Evolutionary conservation across 139 green algal genomes (phyloP), one percentile per base, ranked within the genome.

Genomic region (Mesostigma viride): DNA sequence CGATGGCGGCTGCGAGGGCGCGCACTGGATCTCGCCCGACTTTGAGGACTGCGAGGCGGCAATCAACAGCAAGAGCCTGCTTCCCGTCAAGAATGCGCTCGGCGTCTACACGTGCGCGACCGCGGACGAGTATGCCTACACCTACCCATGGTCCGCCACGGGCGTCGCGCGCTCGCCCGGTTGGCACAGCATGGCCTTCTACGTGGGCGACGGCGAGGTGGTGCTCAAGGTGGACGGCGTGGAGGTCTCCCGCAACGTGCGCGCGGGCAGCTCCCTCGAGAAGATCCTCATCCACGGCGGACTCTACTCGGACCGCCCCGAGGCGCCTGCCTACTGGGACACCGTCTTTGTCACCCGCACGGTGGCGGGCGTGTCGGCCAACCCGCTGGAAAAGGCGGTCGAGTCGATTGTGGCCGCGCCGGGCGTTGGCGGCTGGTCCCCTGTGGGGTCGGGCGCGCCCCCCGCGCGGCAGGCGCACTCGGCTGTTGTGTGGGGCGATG

Each of bases 21-120:
- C 34, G 26, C 68, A 75, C 68, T 75, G 30, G 27, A 35, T 75
- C 36, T 70, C 60, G 3, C 68, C 68, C 36, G 68, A 75, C 34
- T 69, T 63, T 33, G 61, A 75, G 22, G 47, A 26, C n/a, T 70
- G 61, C 68, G 58, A 35, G 24, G 11, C 59, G 22, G 28, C 45
- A 2, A 11, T n/a, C 36, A 68, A 64, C 40, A 27, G 11, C 30
- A 75, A 75, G 68, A 35, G n/a, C 45, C 32, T 57, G 27, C 48
- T 68, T 5, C 62, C 59, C 33, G 14, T 68, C 27, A 63, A 68
- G 26, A 75, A 59, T 22, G 68, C 35, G 14, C 14, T 62, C 28
- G 68, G 68, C 58, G 47, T 75, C 20, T 75, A 69, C 68, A 69
- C 68, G 20, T 34, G 27, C 30, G 45, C 68, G 22, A 65, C 34